Conservation (phyloP, 2,329 filamentous ascomycete species). For the Akanthomyces lecanii region DNA sequence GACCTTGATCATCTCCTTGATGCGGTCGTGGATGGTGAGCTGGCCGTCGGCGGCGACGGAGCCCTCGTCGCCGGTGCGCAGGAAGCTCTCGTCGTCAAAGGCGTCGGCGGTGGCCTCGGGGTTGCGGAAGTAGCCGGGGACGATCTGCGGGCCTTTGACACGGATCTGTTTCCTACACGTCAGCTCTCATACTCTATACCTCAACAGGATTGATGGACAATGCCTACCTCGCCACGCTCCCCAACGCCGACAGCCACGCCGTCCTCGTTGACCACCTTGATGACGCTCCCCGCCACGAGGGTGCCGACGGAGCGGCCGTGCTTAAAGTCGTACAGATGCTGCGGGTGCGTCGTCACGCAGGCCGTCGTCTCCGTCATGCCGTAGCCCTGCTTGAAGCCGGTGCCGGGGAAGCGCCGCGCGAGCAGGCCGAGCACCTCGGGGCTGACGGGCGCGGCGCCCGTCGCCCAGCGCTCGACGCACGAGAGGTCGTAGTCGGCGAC, state of each 20-base stretch:
- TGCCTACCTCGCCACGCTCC: conserved; percentile 57
- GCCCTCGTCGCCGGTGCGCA: conserved; percentile 77
- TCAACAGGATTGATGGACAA: neutral
- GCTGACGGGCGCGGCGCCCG: conserved; percentile 21
- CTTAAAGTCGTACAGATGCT: conserved; percentile 53
- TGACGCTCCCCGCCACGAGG: conserved; percentile 52
- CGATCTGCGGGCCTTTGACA: conserved; percentile 66
- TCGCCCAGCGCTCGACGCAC: conserved; percentile 17
- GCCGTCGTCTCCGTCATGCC: conserved; percentile 79
- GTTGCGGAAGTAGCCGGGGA: conserved; percentile 76
- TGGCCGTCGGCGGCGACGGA: conserved; percentile 68
- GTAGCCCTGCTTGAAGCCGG: conserved; percentile 48
- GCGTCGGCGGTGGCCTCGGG: conserved; percentile 71
- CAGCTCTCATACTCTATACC: neutral
- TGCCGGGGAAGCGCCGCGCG: conserved; percentile 18
- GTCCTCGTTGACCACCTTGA: conserved; percentile 67
- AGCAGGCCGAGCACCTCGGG: conserved; percentile 17
- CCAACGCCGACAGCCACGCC: conserved; percentile 54
- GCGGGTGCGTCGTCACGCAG: conserved; percentile 71
- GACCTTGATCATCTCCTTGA: conserved; percentile 47
- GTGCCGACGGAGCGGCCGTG: conserved; percentile 18
- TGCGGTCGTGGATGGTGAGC: conserved; percentile 70
- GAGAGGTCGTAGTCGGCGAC: conserved; percentile 19
- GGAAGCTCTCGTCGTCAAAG: conserved; percentile 63
- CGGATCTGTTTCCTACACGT: conserved; percentile 43